Evolutionary conservation across 1,139 yeast genomes (phyloP).

Genomic region (Geotrichum restrictum): DNA sequence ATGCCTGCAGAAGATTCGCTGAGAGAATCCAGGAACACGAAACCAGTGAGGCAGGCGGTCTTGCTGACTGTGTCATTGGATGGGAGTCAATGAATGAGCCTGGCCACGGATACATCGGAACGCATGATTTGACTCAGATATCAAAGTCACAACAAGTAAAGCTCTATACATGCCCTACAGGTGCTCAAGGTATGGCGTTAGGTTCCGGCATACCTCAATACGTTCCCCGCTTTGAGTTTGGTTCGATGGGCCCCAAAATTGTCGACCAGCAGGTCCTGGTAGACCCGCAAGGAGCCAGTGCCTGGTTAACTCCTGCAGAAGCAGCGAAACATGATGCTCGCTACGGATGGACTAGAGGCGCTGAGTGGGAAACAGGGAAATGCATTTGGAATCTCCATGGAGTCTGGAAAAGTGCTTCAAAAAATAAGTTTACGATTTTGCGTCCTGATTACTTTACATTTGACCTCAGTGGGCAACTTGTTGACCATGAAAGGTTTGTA

Average conservation of each 20-base stretch:
- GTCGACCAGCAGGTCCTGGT: constrained; percentile 47
- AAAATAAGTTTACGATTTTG: constrained; percentile 37
- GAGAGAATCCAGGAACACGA: constrained; percentile 50
- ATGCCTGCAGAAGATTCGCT: constrained; percentile 56
- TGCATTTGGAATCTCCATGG: constrained; percentile 79
- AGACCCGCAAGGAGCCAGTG: constrained; percentile 62
- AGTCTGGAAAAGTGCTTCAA: constrained; percentile 54
- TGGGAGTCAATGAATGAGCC: constrained; percentile 90
- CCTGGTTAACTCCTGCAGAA: constrained; percentile 54
- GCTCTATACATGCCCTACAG: constrained; percentile 35
- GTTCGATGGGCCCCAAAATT: constrained; percentile 63
- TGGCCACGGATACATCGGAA: constrained; percentile 42
- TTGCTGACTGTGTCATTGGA: constrained; percentile 57
- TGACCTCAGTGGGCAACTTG: constrained; percentile 42
- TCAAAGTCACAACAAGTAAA: constrained; percentile 34
- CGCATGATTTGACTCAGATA: constrained; percentile 29
- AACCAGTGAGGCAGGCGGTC: constrained; percentile 45
- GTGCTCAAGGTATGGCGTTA: constrained; percentile 40
- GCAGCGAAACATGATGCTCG: constrained; percentile 46
- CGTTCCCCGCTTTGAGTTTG: constrained; percentile 61
- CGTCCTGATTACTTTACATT: constrained; percentile 49
- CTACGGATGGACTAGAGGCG: constrained; percentile 66
- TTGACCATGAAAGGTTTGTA: constrained; percentile 53
- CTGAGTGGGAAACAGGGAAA: constrained; percentile 63
- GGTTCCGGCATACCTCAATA: constrained; percentile 70